A percentile compares a stretch with the other conserved stretches of the same genome.
Evolutionary conservation across 169 alveolate species (phyloP).

Genomic region (Amoebophrya sp.): DNA sequence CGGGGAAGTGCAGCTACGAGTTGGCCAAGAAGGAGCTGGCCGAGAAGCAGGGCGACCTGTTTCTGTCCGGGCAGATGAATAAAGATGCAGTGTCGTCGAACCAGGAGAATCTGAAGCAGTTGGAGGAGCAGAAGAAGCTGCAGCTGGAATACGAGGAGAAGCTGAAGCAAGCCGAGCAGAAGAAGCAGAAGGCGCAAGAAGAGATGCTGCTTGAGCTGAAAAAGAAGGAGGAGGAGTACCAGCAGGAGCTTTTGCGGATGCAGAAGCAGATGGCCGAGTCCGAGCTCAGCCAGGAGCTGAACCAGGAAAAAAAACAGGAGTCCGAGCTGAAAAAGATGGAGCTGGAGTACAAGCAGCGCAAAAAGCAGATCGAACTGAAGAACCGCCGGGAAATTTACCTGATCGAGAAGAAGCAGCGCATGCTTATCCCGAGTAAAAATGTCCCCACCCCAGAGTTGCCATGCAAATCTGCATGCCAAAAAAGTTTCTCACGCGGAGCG

Average conservation of each 20-base stretch:
- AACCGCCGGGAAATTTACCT: too few species aligned
- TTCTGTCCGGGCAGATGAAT: neutral
- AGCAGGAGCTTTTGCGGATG: neutral
- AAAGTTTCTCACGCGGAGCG: too few species aligned
- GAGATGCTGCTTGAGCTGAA: neutral
- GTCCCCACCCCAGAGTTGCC: too few species aligned
- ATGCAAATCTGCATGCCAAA: too few species aligned
- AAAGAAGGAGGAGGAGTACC: neutral
- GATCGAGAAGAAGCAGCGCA: too few species aligned
- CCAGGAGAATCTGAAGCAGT: neutral
- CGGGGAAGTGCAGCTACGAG: neutral
- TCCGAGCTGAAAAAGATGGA: too few species aligned
- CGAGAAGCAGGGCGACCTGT: slow-evolving; percentile 32
- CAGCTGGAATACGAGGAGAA: slow-evolving; percentile 27
- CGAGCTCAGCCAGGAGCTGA: neutral
- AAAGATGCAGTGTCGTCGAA: neutral
- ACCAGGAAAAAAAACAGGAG: too few species aligned
- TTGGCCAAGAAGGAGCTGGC: slow-evolving; percentile 12
- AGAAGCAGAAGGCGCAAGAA: neutral
- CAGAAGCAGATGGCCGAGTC: neutral
- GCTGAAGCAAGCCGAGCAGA: neutral
- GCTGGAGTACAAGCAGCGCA: too few species aligned
- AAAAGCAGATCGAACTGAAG: too few species aligned
- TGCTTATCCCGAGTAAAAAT: too few species aligned
- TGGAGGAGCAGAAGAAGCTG: neutral